Conservation (phyloP, 306 rosid species). For the Cucumis melo region DNA sequence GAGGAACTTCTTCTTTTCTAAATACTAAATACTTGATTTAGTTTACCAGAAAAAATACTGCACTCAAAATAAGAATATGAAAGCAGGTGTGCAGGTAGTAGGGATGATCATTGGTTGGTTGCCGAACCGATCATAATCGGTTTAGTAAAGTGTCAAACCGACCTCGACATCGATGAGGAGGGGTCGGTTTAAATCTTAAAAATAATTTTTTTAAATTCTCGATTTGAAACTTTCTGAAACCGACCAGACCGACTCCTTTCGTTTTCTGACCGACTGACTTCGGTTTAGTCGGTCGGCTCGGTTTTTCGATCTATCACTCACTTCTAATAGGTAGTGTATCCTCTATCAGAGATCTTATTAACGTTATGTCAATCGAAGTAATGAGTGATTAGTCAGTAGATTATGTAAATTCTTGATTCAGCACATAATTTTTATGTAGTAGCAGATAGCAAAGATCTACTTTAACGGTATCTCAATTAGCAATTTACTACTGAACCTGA, state of each 20-base stretch:
- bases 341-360: neutral
- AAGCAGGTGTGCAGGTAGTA: neutral
- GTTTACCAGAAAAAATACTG: neutral
- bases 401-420: neutral
- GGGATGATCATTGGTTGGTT: too few relatives aligned
- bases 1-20: neutral
- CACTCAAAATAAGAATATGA: neutral
- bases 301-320: too few relatives aligned
- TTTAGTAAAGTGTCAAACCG: too few relatives aligned
- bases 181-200: too few relatives aligned
- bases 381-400: neutral
- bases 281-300: too few relatives aligned
- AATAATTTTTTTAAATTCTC: too few relatives aligned
- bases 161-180: too few relatives aligned
- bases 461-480: neutral
- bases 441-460: neutral
- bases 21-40: neutral
- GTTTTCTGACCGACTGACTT: too few relatives aligned
- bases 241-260: too few relatives aligned
- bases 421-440: neutral
- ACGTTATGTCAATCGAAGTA: neutral
- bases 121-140: too few relatives aligned
- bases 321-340: neutral
- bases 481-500: constrained; percentile 42
- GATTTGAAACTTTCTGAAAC: too few relatives aligned